These are phyloP conservation scores for Xylariales sp. DNA, from an alignment of 2,329 filamentous ascomycete genomes.

Conservation along the genomic window DNA sequence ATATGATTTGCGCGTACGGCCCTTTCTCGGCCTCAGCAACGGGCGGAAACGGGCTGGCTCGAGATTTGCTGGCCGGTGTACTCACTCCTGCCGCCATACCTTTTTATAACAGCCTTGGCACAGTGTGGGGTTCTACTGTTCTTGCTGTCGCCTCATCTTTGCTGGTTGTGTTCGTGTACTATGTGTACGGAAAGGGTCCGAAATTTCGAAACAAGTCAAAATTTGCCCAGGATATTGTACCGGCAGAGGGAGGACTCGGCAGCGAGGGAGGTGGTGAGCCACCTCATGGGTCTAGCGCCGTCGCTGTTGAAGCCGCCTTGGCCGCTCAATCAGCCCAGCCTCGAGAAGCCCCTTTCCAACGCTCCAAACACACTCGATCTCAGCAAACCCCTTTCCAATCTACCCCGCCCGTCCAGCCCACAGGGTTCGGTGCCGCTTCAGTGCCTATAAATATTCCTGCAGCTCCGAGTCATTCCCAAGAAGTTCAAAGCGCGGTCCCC, in stretches of 20 bases:
- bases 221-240: constrained; percentile 69
- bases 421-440: background rate
- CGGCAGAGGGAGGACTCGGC: constrained; percentile 45
- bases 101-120: constrained; percentile 61
- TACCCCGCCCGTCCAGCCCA: too few relatives aligned
- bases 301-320: constrained; percentile 27
- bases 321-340: background rate
- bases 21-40: constrained; percentile 74
- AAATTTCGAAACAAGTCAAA: constrained; percentile 62
- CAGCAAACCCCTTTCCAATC: too few relatives aligned
- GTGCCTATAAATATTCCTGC: constrained; percentile 5
- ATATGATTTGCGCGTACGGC: constrained; percentile 75
- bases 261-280: constrained; percentile 38
- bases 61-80: constrained; percentile 74
- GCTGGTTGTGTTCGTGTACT: constrained; percentile 64
- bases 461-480: background rate
- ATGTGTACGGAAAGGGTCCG: constrained; percentile 69
- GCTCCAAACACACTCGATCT: too few relatives aligned
- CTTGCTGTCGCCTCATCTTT: constrained; percentile 63
- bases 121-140: constrained; percentile 63
- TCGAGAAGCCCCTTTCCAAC: too few relatives aligned
- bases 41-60: constrained; percentile 73
- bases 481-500: background rate
- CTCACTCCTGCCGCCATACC: constrained; percentile 71
- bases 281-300: constrained; percentile 33